These are phyloP conservation scores for Talaromyces liani DNA, from an alignment of 495 filamentous ascomycete genomes.

Conservation along the genomic window DNA sequence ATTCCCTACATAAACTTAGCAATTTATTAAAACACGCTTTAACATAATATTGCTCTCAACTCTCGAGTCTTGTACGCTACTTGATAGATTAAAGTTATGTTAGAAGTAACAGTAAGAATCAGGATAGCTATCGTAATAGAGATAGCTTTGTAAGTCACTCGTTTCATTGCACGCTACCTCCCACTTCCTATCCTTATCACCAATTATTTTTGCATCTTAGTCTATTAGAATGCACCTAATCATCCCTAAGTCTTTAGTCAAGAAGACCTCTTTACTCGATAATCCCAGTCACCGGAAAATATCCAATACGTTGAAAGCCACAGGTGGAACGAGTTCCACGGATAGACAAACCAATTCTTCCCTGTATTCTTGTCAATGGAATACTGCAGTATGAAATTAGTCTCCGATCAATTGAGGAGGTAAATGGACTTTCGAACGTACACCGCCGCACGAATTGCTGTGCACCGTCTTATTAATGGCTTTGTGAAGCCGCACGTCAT, in stretches of 20 bases:
- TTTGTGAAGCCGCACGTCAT: slow-evolving; percentile 5
- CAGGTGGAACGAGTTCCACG: slow-evolving; percentile 15
- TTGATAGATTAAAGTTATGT: too few relatives aligned
- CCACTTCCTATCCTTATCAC: too few relatives aligned
- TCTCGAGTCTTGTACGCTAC: too few relatives aligned
- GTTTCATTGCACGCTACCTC: too few relatives aligned
- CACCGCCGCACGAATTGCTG: slow-evolving; percentile 9
- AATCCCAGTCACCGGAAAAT: slow-evolving; percentile 8
- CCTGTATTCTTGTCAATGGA: slow-evolving; percentile 8
- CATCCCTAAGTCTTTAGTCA: background rate
- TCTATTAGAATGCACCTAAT: background rate
- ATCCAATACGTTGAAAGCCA: slow-evolving; percentile 10
- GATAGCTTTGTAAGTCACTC: too few relatives aligned
- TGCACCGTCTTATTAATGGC: slow-evolving; percentile 12
- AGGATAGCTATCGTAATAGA: too few relatives aligned
- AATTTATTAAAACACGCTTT: too few relatives aligned
- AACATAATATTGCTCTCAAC: too few relatives aligned
- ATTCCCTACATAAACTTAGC: too few relatives aligned
- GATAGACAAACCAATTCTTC: slow-evolving; percentile 17
- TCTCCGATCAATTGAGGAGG: background rate
- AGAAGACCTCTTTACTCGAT: slow-evolving; percentile 7
- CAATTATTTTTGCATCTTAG: background rate
- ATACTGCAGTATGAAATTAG: slow-evolving; percentile 1
- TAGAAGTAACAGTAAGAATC: too few relatives aligned
- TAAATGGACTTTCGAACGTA: slow-evolving; percentile 3